A percentile compares a stretch with the other conserved stretches of the same genome.
These are phyloP conservation scores for Nicotiana rustica DNA, from an alignment of 305 asterid species.

Conservation along the genomic window DNA sequence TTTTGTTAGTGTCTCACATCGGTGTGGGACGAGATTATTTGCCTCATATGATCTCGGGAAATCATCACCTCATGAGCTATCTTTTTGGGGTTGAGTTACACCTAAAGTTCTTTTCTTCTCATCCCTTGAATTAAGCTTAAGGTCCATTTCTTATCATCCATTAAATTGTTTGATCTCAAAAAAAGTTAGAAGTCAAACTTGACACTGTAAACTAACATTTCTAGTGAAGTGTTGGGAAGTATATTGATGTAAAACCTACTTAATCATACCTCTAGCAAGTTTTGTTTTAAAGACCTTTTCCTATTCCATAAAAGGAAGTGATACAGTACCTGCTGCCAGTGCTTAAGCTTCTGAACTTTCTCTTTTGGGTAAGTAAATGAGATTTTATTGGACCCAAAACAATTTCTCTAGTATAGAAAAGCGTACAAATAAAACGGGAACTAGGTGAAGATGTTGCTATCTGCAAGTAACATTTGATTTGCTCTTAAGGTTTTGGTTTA, in stretches of 20 bases:
- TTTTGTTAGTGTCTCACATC: neutral
- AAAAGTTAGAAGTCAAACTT: neutral
- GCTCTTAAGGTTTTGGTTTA: too few relatives aligned
- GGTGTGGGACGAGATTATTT: too few relatives aligned
- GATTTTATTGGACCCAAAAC: neutral
- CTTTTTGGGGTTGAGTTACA: too few relatives aligned
- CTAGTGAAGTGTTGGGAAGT: neutral
- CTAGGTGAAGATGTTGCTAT: too few relatives aligned
- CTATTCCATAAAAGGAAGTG: neutral
- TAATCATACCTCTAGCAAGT: neutral
- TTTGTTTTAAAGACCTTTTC: neutral
- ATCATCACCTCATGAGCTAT: too few relatives aligned
- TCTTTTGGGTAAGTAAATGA: conserved; percentile 21
- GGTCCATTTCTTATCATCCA: too few relatives aligned
- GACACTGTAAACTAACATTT: neutral
- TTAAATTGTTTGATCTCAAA: conserved; percentile 20
- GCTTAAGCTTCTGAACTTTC: neutral
- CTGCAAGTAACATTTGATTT: too few relatives aligned
- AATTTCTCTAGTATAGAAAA: conserved; percentile 14
- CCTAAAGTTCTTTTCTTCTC: too few relatives aligned
- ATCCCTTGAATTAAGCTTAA: too few relatives aligned
- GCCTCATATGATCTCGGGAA: too few relatives aligned
- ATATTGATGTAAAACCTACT: conserved; percentile 13
- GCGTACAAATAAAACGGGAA: neutral
- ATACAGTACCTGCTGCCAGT: too few relatives aligned